These are phyloP conservation scores for Alternaria solani DNA, from an alignment of 2,329 filamentous ascomycete species.

Conservation along the genomic window DNA sequence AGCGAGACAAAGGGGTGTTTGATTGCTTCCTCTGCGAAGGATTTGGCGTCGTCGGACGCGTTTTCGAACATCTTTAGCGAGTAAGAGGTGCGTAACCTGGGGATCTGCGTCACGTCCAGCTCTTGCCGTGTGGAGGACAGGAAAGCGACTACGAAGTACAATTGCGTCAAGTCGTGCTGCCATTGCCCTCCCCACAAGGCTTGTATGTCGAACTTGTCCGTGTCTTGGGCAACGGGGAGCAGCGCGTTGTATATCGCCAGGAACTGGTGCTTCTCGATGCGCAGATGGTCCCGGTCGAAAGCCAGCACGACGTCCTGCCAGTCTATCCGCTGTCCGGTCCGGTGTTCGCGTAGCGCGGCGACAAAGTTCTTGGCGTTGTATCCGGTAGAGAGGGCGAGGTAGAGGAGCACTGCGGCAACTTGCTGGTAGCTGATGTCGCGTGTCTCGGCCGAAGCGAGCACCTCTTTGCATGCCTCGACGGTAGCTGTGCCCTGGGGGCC, in stretches of 20 bases:
- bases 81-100: conserved; percentile 80
- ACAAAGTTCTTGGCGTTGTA: conserved; percentile 74
- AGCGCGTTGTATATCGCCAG: conserved; percentile 81
- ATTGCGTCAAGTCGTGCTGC: conserved; percentile 84
- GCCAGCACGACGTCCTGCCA: conserved; percentile 76
- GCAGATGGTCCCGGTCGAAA: conserved; percentile 81
- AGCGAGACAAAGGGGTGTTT: conserved; percentile 89
- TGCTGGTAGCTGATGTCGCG: conserved; percentile 81
- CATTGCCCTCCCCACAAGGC: conserved; percentile 88
- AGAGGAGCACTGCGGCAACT: conserved; percentile 81
- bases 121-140: conserved; percentile 77
- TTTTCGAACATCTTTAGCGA: conserved; percentile 69
- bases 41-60: conserved; percentile 66
- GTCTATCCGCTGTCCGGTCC: conserved; percentile 64
- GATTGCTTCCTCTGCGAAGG: conserved; percentile 71
- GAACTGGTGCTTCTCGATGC: conserved; percentile 82
- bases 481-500: conserved; percentile 79
- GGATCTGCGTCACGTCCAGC: conserved; percentile 85
- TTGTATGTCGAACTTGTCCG: conserved; percentile 80
- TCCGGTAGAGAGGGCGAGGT: conserved; percentile 67
- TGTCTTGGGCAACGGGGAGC: conserved; percentile 71
- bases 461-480: conserved; percentile 72
- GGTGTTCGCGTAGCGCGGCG: conserved; percentile 64
- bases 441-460: conserved; percentile 63
- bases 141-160: conserved; percentile 93